phyloP scores from a whole-genome alignment of 1,284 basidiomycete species.

The Leccinum subrobustum region DNA sequence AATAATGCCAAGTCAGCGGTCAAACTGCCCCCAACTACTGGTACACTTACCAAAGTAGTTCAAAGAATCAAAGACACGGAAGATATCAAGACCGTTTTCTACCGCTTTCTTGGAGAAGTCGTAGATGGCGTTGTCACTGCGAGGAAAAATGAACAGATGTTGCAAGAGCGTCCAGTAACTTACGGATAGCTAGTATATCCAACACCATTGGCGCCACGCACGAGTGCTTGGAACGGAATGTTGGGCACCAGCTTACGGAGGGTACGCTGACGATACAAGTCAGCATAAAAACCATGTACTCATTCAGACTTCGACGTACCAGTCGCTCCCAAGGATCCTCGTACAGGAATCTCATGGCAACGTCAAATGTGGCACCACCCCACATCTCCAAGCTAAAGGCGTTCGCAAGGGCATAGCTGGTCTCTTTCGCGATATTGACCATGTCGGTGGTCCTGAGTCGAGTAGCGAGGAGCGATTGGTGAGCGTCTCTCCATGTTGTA shows the following conservation, averaged over 20 bases:
- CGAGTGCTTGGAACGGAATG: constrained; percentile 97
- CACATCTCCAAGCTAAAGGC: constrained; percentile 98
- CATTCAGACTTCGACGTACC: constrained; percentile 43
- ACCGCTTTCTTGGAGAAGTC: constrained; percentile 99
- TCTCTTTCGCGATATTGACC: constrained; percentile 98
- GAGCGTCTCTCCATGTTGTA: constrained; percentile 99
- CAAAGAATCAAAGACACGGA: constrained; percentile 99
- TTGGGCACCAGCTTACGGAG: constrained; percentile 97
- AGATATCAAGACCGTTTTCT: constrained; percentile 98
- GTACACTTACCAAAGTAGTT: constrained; percentile 85
- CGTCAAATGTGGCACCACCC: constrained; percentile 99
- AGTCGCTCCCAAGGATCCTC: constrained; percentile 99
- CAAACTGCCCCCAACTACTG: background rate
- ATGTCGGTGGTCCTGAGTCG: constrained; percentile 97
- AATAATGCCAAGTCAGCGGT: constrained; percentile 12
- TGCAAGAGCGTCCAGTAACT: constrained; percentile 31
- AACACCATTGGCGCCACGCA: constrained; percentile 98
- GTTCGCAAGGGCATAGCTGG: constrained; percentile 91
- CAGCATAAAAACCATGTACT: constrained; percentile 1
- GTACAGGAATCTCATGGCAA: constrained; percentile 99
- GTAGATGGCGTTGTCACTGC: constrained; percentile 97
- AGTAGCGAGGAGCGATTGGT: constrained; percentile 97
- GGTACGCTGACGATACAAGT: constrained; percentile 58
- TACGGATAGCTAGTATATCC: constrained; percentile 99
- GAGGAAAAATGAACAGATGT: constrained; percentile 11